Conservation (phyloP, 2,329 filamentous ascomycete genomes). For the Beauveria sp. region DNA sequence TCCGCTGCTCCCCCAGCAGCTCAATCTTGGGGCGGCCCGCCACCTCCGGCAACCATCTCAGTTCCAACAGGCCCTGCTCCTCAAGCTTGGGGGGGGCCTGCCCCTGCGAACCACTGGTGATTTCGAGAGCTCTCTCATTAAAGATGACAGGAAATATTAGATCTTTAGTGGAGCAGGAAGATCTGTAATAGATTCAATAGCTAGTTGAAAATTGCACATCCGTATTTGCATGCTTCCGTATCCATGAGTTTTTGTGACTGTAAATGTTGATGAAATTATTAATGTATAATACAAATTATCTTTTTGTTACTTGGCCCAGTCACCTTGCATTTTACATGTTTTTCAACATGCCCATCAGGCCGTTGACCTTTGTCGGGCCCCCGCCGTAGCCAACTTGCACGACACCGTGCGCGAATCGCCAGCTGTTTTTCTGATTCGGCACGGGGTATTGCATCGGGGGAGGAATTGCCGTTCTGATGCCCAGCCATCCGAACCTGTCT, state of each 20-base stretch:
- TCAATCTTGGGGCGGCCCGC: background rate
- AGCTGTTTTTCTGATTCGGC: conserved; percentile 52
- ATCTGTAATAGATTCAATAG: background rate
- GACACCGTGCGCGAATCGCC: conserved; percentile 55
- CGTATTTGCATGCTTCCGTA: background rate
- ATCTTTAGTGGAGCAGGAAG: background rate
- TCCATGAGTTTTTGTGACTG: background rate
- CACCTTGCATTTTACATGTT: conserved; percentile 27
- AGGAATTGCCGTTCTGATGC: conserved; percentile 70
- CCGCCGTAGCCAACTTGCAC: conserved; percentile 53
- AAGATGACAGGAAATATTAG: too few species aligned
- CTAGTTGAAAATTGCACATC: background rate
- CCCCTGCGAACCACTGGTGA: background rate
- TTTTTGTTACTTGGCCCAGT: background rate
- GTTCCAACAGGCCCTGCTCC: background rate
- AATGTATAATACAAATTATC: background rate
- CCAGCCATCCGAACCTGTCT: conserved; percentile 58
- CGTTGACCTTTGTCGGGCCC: conserved; percentile 29
- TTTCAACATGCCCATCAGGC: conserved; percentile 33
- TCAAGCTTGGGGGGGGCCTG: conserved; percentile 5
- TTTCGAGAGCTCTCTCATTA: background rate
- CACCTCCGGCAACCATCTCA: background rate
- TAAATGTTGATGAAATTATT: background rate
- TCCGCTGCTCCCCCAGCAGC: background rate
- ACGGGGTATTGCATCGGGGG: conserved; percentile 77